Conservation (phyloP, 2,329 filamentous ascomycete genomes). For the Diplocarpon rosae region DNA sequence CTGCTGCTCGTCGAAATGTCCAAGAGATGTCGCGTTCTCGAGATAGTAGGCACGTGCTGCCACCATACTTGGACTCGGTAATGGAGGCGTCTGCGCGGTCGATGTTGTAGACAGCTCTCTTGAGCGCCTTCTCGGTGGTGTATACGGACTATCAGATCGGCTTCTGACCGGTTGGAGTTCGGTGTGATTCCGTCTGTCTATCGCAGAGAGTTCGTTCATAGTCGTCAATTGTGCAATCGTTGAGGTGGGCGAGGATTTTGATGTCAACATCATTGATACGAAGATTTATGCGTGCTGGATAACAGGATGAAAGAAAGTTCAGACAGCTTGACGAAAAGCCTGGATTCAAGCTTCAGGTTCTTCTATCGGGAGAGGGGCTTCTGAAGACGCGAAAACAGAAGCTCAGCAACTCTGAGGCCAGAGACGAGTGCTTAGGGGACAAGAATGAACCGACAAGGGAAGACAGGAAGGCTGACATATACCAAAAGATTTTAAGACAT, state of each 20-base stretch:
- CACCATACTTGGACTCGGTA: slow-evolving; percentile 20
- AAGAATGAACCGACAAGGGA: slow-evolving; percentile 1
- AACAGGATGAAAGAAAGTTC: background rate
- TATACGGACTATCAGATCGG: slow-evolving; percentile 2
- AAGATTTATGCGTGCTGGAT: background rate
- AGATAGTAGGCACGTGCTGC: slow-evolving; percentile 21
- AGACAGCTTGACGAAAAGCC: background rate
- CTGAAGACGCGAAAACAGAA: slow-evolving; percentile 7
- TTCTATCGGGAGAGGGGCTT: background rate
- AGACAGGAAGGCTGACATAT: background rate
- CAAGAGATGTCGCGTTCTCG: slow-evolving; percentile 12
- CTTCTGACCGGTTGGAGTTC: slow-evolving; percentile 10
- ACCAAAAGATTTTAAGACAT: slow-evolving; percentile 1
- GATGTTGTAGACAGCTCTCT: background rate
- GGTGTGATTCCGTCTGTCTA: slow-evolving; percentile 9
- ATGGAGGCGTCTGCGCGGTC: slow-evolving; percentile 1
- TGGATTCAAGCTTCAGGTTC: slow-evolving; percentile 3
- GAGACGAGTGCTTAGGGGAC: slow-evolving; percentile 9
- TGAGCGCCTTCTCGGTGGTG: slow-evolving; percentile 1
- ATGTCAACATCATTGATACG: background rate
- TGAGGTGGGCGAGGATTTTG: background rate
- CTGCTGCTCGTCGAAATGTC: slow-evolving; percentile 5
- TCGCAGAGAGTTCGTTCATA: background rate
- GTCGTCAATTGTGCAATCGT: background rate
- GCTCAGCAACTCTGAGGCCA: slow-evolving; percentile 6